phyloP scores from a whole-genome alignment of 345 rosid species.

The Citrus sp. region DNA sequence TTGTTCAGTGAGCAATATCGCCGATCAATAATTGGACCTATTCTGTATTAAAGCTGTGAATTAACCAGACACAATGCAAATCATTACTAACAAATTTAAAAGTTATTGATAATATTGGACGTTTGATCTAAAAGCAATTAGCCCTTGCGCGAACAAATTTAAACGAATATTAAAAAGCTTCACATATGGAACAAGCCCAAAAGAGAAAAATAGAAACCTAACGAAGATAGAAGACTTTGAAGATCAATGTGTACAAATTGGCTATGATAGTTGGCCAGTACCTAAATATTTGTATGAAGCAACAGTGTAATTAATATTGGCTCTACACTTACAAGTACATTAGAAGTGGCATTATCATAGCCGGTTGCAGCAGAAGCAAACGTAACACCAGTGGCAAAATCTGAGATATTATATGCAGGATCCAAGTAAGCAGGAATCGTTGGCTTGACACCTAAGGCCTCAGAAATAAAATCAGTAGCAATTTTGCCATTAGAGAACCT shows the following conservation, averaged over 20 bases:
- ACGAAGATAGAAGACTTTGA: not conserved
- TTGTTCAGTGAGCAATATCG: too few relatives aligned
- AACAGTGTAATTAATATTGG: not conserved
- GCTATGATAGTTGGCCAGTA: not conserved
- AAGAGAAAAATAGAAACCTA: not conserved
- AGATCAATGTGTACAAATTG: not conserved
- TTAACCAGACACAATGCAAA: not conserved
- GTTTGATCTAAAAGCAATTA: too few relatives aligned
- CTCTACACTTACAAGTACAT: slow-evolving; percentile 38
- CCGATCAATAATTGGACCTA: too few relatives aligned
- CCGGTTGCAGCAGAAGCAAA: slow-evolving; percentile 66
- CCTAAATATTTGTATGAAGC: not conserved
- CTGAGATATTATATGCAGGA: slow-evolving; percentile 44
- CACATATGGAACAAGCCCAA: not conserved
- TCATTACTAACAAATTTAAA: not conserved
- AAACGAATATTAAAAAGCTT: not conserved
- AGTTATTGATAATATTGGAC: too few relatives aligned
- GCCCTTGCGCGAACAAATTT: too few relatives aligned
- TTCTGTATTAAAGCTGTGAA: not conserved
- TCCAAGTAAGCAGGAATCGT: slow-evolving; percentile 54
- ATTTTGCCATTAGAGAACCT: slow-evolving; percentile 56
- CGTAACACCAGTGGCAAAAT: slow-evolving; percentile 53
- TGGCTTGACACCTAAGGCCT: slow-evolving; percentile 45
- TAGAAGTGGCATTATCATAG: slow-evolving; percentile 55
- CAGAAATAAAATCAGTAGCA: slow-evolving; percentile 48